Evolutionary conservation across 2,329 filamentous ascomycete genomes (phyloP).

Genomic region (Nannizzia gypsea): DNA sequence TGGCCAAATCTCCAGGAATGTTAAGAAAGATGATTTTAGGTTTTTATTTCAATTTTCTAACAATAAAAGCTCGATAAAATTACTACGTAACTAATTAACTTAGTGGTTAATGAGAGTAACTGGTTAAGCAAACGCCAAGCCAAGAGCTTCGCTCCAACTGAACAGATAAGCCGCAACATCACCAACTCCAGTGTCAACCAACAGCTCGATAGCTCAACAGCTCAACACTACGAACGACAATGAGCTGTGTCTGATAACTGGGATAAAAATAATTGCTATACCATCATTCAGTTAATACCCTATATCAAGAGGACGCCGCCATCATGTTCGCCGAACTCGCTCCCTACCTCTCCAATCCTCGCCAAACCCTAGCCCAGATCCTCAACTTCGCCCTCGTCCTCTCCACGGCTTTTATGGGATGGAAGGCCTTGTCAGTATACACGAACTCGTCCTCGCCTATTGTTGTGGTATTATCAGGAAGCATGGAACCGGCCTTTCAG

Average conservation of each 20-base stretch:
- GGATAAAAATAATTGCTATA: neutral
- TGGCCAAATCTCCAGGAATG: too few relatives aligned
- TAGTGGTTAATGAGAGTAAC: too few relatives aligned
- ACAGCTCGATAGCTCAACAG: neutral
- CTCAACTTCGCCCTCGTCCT: constrained; percentile 87
- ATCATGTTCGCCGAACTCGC: constrained; percentile 57
- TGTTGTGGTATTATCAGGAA: constrained; percentile 55
- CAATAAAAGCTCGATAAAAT: too few relatives aligned
- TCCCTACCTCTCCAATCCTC: constrained; percentile 51
- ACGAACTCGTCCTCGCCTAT: constrained; percentile 62
- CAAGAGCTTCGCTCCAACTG: neutral
- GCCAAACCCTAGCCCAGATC: constrained; percentile 68
- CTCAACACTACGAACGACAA: neutral
- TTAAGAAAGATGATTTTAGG: too few relatives aligned
- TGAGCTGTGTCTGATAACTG: neutral
- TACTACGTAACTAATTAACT: too few relatives aligned
- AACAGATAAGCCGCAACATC: constrained; percentile 3
- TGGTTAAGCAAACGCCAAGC: neutral
- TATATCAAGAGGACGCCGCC: constrained; percentile 10
- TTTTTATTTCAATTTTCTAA: too few relatives aligned
- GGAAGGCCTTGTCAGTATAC: constrained; percentile 74
- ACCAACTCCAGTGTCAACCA: neutral
- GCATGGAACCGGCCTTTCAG: constrained; percentile 57
- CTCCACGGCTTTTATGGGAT: constrained; percentile 88
- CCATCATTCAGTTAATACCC: neutral